Percentiles rank a stretch among this genome's conserved stretches.
These are phyloP conservation scores for Cordyceps tenuipes DNA, from an alignment of 2,329 filamentous ascomycete species.

Conservation along the genomic window DNA sequence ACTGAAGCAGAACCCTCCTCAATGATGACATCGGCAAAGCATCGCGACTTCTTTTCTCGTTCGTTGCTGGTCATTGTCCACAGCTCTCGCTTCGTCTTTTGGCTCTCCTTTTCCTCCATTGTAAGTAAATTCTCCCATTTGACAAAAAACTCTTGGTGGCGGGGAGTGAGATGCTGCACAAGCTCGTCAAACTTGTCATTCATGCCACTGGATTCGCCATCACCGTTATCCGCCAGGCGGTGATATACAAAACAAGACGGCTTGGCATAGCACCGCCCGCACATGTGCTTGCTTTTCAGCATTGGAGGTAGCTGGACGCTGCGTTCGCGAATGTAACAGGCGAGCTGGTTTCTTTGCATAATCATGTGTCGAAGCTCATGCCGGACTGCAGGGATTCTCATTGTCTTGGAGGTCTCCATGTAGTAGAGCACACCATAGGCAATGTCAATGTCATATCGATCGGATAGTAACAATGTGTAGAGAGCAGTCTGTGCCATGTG, in stretches of 20 bases:
- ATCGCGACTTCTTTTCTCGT: conserved; percentile 79
- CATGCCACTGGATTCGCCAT: conserved; percentile 72
- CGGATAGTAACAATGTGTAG: conserved; percentile 85
- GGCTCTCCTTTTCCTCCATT: conserved; percentile 85
- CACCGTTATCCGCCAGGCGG: conserved; percentile 76
- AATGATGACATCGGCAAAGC: conserved; percentile 81
- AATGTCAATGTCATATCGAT: conserved; percentile 90
- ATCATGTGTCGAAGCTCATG: conserved; percentile 94
- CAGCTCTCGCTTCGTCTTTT: conserved; percentile 78
- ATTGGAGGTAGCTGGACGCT: conserved; percentile 75
- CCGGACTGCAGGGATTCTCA: conserved; percentile 75
- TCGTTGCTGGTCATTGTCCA: conserved; percentile 94
- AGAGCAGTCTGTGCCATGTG: conserved; percentile 92
- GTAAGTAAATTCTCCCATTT: conserved; percentile 93
- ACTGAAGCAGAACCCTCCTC: conserved; percentile 67
- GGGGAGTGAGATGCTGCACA: conserved; percentile 65
- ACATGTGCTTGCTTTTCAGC: conserved; percentile 73
- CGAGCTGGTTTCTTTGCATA: conserved; percentile 85
- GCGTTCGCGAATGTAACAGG: conserved; percentile 74
- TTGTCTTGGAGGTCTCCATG: conserved; percentile 79
- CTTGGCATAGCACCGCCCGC: conserved; percentile 84
- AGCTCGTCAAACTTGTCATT: conserved; percentile 74
- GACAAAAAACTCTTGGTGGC: conserved; percentile 75
- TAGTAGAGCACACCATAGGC: conserved; percentile 91
- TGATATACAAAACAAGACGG: conserved; percentile 89